Conservation (phyloP, 1,284 basidiomycete genomes). For the Ceratobasidium theobromae region DNA sequence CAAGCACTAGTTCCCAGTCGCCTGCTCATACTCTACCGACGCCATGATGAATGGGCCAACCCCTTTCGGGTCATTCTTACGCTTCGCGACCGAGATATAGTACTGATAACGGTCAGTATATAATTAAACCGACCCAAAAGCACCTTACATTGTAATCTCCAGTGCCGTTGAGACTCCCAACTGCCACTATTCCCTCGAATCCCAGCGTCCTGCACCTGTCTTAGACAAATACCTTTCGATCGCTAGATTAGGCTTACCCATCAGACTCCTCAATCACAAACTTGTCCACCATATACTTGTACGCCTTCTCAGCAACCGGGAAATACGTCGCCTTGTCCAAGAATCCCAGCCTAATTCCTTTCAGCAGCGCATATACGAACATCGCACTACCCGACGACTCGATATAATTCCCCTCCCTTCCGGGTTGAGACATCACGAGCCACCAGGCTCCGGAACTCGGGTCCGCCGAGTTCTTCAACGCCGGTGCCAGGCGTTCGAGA, state of each 20-base stretch:
- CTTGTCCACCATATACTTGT: slow-evolving; percentile 47
- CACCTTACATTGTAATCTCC: slow-evolving; percentile 6
- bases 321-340: slow-evolving; percentile 43
- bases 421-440: slow-evolving; percentile 55
- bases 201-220: slow-evolving; percentile 21
- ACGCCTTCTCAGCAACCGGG: slow-evolving; percentile 48
- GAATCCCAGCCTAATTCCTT: slow-evolving; percentile 50
- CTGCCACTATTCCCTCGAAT: slow-evolving; percentile 19
- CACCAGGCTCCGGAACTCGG: slow-evolving; percentile 50
- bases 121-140: neutral
- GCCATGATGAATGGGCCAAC: slow-evolving; percentile 52
- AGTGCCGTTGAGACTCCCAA: slow-evolving; percentile 23
- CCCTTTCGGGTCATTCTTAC: slow-evolving; percentile 52
- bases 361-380: slow-evolving; percentile 53
- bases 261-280: slow-evolving; percentile 47
- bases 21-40: slow-evolving; percentile 50
- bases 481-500: slow-evolving; percentile 45
- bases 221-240: too few relatives aligned
- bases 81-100: slow-evolving; percentile 39
- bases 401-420: slow-evolving; percentile 52
- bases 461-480: slow-evolving; percentile 48
- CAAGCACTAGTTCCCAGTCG: too few relatives aligned
- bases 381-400: slow-evolving; percentile 53
- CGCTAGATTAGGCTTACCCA: neutral
- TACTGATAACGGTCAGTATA: slow-evolving; percentile 5